Evolutionary conservation across 2,329 filamentous ascomycete genomes (phyloP), one percentile per base, ranked within the genome.

Genomic region (Corynespora cassiicola): DNA sequence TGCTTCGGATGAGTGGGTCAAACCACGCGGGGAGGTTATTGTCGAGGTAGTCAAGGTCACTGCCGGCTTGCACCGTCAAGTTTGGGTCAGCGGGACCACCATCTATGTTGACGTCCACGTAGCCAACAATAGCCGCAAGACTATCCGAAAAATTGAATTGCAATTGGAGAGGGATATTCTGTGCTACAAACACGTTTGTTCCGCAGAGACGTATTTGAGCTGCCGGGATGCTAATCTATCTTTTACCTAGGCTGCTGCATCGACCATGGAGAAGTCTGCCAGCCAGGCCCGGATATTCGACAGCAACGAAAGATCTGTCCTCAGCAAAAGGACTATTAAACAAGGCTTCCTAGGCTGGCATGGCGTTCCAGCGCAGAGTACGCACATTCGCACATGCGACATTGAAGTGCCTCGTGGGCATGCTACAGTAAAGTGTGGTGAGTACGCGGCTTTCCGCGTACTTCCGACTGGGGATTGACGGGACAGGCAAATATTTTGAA

Each of bases 61-160:
- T 14, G 77, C 77, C 18, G 76, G 76, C 6, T 53, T 80, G 7
- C 77, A 80, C 54, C 72, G 78, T n/a, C 77, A 80, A 56, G 78
- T 79, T 18, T 81, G 78, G 78, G 75, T 81, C 36, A 79, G 76
- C 47, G 78, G 77, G 11, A 76, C 75, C 15, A 75, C 68, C 47
- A 74, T 80, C 21, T 80, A 79, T 43, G 73, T 78, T 11, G 77
- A 81, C 46, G 67, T 80, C 3, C 75, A 78, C 38, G 65, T 80
- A 23, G 62, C 65, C 25, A 80, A 80, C 52, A 72, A 70, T 26
- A 77, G 71, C 43, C 70, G 69, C 20, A 79, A 76, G 50, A 60
- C 56, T 0, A 65, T 80, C 38, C 77, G 71, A 47, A 75, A 68
- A 38, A 66, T 80, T 18, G 76, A 80, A 37, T 54, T 80, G 23